These are phyloP conservation scores for Physocladia obscura DNA, from an alignment of 192 early-diverging fungal genomes.

Conservation along the genomic window DNA sequence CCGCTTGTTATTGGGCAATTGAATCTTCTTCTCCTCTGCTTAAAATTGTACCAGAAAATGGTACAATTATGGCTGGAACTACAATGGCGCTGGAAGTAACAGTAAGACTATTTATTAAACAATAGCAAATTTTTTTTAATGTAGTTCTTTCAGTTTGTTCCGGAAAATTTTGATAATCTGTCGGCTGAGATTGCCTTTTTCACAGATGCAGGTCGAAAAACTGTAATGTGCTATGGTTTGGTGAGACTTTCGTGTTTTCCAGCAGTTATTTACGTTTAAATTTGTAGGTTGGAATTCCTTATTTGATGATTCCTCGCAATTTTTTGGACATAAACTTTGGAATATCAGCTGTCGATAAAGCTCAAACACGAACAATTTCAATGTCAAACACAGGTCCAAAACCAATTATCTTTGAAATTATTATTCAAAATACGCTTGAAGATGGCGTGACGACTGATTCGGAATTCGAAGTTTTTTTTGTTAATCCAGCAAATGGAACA, in stretches of 20 bases:
- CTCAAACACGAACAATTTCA: conserved; percentile 38
- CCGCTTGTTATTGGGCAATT: conserved; percentile 53
- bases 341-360: conserved; percentile 53
- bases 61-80: conserved; percentile 48
- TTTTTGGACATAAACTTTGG: conserved; percentile 50
- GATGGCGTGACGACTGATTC: conserved; percentile 42
- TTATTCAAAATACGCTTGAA: conserved; percentile 35
- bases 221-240: conserved; percentile 56
- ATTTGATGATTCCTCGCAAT: conserved; percentile 48
- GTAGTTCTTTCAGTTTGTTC: conserved; percentile 40
- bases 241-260: no score
- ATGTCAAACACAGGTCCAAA: conserved; percentile 55
- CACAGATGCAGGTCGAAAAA: conserved; percentile 57
- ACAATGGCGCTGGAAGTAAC: conserved; percentile 43
- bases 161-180: conserved; percentile 48
- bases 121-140: no score
- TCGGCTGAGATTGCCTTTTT: conserved; percentile 45
- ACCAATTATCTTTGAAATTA: conserved; percentile 53
- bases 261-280: no score
- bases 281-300: conserved; percentile 65
- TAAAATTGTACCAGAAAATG: conserved; percentile 37
- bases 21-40: conserved; percentile 28
- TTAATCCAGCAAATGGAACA: conserved; percentile 49
- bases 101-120: background rate
- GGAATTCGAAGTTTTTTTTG: conserved; percentile 61